A percentile compares a stretch with the other conserved stretches of the same genome.
Evolutionary conservation across 2,329 filamentous ascomycete species (phyloP).

Genomic region (Colletotrichum spinosum): DNA sequence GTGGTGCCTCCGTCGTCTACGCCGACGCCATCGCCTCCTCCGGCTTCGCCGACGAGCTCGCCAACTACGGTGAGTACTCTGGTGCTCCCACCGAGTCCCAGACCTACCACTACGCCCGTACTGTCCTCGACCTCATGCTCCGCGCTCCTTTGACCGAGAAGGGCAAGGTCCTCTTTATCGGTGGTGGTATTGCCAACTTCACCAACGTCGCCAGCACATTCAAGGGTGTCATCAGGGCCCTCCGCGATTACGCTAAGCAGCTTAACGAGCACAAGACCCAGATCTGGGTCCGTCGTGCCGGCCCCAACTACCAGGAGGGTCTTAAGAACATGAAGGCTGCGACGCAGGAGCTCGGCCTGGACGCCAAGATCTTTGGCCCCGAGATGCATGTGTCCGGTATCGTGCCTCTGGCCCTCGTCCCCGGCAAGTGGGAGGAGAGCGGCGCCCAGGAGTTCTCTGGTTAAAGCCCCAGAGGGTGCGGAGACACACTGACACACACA

Average conservation of each 20-base stretch:
- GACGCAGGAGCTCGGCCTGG: constrained; percentile 89
- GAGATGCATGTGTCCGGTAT: constrained; percentile 99
- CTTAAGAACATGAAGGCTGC: constrained; percentile 99
- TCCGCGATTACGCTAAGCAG: constrained; percentile 87
- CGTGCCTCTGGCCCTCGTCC: constrained; percentile 87
- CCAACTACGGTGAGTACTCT: constrained; percentile 99
- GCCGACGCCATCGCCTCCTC: constrained; percentile 97
- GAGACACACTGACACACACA: too few species aligned
- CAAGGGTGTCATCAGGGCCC: constrained; percentile 98
- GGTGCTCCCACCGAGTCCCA: constrained; percentile 98
- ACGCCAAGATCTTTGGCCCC: constrained; percentile 72
- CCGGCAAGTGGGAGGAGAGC: constrained; percentile 72
- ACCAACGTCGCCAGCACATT: constrained; percentile 99
- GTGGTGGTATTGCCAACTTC: constrained; percentile 99
- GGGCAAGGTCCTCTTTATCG: constrained; percentile 99
- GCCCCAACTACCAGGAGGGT: constrained; percentile 99
- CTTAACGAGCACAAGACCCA: constrained; percentile 97
- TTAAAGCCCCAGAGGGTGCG: constrained; percentile 48
- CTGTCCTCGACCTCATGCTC: constrained; percentile 97
- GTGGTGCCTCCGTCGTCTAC: constrained; percentile 99
- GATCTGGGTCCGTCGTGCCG: constrained; percentile 92
- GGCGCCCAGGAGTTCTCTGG: constrained; percentile 70
- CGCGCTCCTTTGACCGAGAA: constrained; percentile 85
- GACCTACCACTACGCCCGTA: constrained; percentile 98
- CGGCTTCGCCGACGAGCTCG: constrained; percentile 94